Evolutionary conservation across 1,284 basidiomycete genomes (phyloP).

Genomic region (Microbotryomycetes sp.): DNA sequence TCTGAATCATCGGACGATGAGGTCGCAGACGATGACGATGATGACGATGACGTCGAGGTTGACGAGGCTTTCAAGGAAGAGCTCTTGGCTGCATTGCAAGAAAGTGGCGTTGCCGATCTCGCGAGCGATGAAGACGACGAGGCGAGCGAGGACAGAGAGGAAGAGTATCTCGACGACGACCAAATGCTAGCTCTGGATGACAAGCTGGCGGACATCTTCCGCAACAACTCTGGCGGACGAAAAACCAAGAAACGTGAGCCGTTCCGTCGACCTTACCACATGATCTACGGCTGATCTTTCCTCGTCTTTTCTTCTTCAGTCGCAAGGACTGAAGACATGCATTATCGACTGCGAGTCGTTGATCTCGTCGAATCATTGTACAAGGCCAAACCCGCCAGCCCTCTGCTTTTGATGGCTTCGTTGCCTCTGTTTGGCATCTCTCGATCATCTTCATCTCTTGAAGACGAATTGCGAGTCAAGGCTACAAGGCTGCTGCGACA

Average conservation of each 20-base stretch:
- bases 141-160: conserved; percentile 51
- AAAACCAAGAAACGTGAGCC: conserved; percentile 30
- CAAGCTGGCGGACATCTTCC: conserved; percentile 84
- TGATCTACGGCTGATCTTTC: background rate
- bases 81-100: conserved; percentile 64
- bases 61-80: conserved; percentile 52
- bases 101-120: conserved; percentile 57
- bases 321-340: conserved; percentile 28
- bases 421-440: conserved; percentile 31
- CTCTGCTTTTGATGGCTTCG: conserved; percentile 22
- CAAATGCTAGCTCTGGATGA: conserved; percentile 97
- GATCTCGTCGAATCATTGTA: conserved; percentile 32
- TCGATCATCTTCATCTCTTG: conserved; percentile 21
- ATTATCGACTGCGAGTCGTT: conserved; percentile 32
- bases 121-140: conserved; percentile 46
- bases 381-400: conserved; percentile 22
- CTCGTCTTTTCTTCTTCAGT: conserved; percentile 1
- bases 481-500: conserved; percentile 26
- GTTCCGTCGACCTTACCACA: too few species aligned
- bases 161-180: conserved; percentile 84
- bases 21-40: conserved; percentile 38
- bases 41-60: conserved; percentile 46
- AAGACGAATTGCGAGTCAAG: conserved; percentile 29
- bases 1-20: conserved; percentile 19
- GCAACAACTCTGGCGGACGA: conserved; percentile 48